Base-by-base conservation (phyloP, 805 yeast genomes). In the Limtongozyma cylindracea region DNA sequence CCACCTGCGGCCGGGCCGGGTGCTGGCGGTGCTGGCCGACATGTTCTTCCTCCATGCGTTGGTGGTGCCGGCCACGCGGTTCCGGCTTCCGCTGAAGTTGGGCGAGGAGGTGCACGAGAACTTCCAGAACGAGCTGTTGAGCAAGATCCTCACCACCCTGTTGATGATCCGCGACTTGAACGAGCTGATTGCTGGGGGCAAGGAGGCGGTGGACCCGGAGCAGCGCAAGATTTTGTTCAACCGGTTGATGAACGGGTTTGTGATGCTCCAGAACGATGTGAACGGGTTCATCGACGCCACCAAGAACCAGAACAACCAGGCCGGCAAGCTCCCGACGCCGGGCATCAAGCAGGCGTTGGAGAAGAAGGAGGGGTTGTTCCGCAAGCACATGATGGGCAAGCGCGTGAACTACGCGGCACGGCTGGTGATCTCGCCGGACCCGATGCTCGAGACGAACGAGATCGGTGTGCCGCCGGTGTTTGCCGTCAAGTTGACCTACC, bases 331-430 rank as follows among this genome's bases (percentile, higher is more conserved):
- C 22, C 82, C 94, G 13, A 61, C 64, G 18, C 99, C 99, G 3
- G 99, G 99, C 53, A 66, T 88, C 37, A 88, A 88, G 44, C 98
- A 88, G 55, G 91, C 93, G 8, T 56, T 88, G 39, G 99, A 88
- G 48, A 84, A 88, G 67, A 88, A 88, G 45, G 99, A 88, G 49
- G 99, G 99, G 43, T 56, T 84, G 31, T 88, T 88, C 58, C 67
- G 99, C 56, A 88, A 84, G 44, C 93, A 88, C 41, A 88, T 88
- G 98, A 88, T 88, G 99, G 99, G 99, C 43, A 88, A 88, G 58
- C 80, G 99, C 56, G 99, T 88, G 27, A 91, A 88, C 45, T 84
- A 77, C 39, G 94, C 96, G 24, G 98, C 98, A 23, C 78, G 99
- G 51, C 84, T 98, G 7, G 99, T 88, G 37, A 88, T 88, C 49